Evolutionary conservation across 176 grass and related monocot species (phyloP).

Genomic region (Puya raimondii): DNA sequence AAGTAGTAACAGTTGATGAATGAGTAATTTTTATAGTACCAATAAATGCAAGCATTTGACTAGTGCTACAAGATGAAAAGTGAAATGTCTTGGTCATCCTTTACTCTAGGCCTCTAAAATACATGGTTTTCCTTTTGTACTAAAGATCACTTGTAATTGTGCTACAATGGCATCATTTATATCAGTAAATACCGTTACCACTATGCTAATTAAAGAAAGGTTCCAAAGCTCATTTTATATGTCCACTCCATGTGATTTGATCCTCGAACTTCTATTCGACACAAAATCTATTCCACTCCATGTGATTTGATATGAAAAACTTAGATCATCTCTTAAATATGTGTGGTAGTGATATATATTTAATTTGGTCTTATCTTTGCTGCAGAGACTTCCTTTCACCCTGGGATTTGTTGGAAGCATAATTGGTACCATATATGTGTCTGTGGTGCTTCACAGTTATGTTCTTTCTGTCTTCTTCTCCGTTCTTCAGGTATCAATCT

Average conservation of each 20-base stretch:
- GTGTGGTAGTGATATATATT: neutral
- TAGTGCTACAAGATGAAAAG: too few species aligned
- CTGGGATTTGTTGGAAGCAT: slow-evolving; percentile 87
- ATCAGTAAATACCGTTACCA: too few species aligned
- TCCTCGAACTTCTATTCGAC: neutral
- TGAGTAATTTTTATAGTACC: too few species aligned
- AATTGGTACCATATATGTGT: slow-evolving; percentile 85
- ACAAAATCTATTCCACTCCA: neutral
- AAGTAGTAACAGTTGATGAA: too few species aligned
- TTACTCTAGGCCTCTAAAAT: too few species aligned
- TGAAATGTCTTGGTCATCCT: too few species aligned
- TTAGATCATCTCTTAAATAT: slow-evolving; percentile 5
- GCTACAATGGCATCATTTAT: too few species aligned
- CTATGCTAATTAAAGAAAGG: too few species aligned
- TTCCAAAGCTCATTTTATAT: neutral
- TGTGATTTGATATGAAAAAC: neutral
- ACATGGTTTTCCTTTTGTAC: too few species aligned
- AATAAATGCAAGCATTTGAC: too few species aligned
- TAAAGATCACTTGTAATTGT: too few species aligned
- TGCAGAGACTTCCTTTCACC: slow-evolving; percentile 91
- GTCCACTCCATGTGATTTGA: neutral
- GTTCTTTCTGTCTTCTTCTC: slow-evolving; percentile 96
- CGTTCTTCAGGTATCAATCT: slow-evolving; percentile 57
- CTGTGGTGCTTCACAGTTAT: slow-evolving; percentile 97
- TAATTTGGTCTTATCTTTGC: slow-evolving; percentile 20